These are phyloP conservation scores for Penicillium sclerotiorum DNA, from an alignment of 2,329 filamentous ascomycete genomes.

Conservation along the genomic window DNA sequence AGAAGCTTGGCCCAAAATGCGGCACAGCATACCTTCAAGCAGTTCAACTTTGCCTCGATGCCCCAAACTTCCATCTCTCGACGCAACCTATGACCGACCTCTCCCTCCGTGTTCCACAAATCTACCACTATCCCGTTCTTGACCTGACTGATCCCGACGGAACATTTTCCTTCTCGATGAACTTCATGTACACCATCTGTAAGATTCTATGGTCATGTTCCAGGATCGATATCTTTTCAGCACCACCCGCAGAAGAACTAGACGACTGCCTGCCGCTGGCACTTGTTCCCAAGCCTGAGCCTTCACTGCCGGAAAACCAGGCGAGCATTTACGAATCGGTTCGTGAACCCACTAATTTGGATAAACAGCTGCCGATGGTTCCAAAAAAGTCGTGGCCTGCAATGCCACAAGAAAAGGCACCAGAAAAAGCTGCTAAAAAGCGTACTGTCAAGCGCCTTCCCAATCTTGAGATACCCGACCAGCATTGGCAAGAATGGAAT, in stretches of 20 bases:
- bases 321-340: conserved; percentile 17
- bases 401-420: conserved; percentile 27
- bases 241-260: conserved; percentile 43
- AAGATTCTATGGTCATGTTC: conserved; percentile 48
- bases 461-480: conserved; percentile 56
- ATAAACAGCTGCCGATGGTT: conserved; percentile 22
- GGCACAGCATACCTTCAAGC: conserved; percentile 65
- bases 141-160: conserved; percentile 44
- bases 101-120: conserved; percentile 43
- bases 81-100: conserved; percentile 47
- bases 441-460: conserved; percentile 49
- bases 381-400: conserved; percentile 15
- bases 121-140: conserved; percentile 46
- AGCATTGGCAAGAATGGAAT: conserved; percentile 62
- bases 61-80: conserved; percentile 54
- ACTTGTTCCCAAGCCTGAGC: conserved; percentile 38
- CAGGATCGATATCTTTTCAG: conserved; percentile 44
- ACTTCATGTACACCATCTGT: conserved; percentile 47
- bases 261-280: conserved; percentile 47
- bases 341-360: conserved; percentile 17
- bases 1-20: conserved; percentile 64
- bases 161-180: conserved; percentile 47
- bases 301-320: conserved; percentile 24
- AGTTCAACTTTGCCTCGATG: conserved; percentile 63
- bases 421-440: conserved; percentile 40